Conservation (phyloP, 2,329 filamentous ascomycete species). For the Myriosclerotinia duriaeana region DNA sequence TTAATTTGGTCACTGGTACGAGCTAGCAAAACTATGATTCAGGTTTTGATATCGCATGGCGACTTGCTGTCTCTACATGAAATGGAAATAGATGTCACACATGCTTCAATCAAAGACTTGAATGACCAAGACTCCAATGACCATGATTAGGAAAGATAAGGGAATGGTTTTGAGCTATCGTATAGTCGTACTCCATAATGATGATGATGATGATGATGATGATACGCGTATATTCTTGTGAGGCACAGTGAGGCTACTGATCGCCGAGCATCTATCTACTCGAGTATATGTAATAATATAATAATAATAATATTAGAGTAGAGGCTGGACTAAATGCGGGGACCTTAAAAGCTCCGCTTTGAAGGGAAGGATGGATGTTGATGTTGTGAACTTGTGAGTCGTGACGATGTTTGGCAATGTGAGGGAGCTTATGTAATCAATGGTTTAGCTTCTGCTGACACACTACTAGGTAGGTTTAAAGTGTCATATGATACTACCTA, state of each 20-base stretch:
- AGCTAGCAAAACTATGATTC: background rate
- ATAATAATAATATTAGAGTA: too few species aligned
- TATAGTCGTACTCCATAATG: background rate
- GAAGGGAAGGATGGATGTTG: background rate
- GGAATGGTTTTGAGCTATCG: background rate
- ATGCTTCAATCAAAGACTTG: background rate
- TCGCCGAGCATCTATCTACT: too few species aligned
- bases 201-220: too few species aligned
- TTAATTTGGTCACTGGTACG: background rate
- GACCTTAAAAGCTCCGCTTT: background rate
- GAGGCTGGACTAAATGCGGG: background rate
- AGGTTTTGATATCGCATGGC: background rate
- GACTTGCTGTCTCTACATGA: background rate
- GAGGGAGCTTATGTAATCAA: background rate
- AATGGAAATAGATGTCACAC: background rate
- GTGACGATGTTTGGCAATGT: background rate
- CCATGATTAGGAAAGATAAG: constrained; percentile 5
- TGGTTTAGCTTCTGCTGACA: background rate
- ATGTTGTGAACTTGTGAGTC: too few species aligned
- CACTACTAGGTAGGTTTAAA: too few species aligned
- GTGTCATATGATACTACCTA: too few species aligned
- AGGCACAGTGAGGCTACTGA: too few species aligned
- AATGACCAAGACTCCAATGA: background rate
- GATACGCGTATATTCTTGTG: too few species aligned
- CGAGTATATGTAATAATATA: too few species aligned